Percentiles rank a stretch among this genome's conserved stretches.
phyloP scores from a whole-genome alignment of 345 rosid genomes.

The Aegle marmelos region DNA sequence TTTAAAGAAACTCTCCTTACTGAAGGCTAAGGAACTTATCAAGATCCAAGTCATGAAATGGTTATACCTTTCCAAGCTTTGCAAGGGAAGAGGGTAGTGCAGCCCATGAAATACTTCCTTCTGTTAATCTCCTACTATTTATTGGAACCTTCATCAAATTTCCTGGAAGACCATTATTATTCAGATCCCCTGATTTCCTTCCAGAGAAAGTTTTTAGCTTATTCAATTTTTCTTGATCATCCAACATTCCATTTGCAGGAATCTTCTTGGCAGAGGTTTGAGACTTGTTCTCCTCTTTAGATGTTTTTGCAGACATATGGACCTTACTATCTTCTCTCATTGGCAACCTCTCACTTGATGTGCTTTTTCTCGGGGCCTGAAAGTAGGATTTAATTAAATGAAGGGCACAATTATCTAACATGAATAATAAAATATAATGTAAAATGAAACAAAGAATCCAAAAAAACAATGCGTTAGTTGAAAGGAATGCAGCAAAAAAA shows the following conservation, averaged over 20 bases:
- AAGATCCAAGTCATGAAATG: slow-evolving; percentile 16
- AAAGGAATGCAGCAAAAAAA: neutral
- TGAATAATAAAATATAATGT: neutral
- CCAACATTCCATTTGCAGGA: slow-evolving; percentile 40
- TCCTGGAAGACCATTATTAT: slow-evolving; percentile 56
- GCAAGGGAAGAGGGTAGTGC: slow-evolving; percentile 82
- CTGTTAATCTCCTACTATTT: slow-evolving; percentile 59
- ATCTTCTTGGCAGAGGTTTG: slow-evolving; percentile 48
- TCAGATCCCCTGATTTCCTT: slow-evolving; percentile 49
- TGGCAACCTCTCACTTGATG: slow-evolving; percentile 58
- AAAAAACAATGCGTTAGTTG: neutral
- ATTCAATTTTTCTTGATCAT: slow-evolving; percentile 52
- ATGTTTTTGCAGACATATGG: slow-evolving; percentile 41
- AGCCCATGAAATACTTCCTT: slow-evolving; percentile 68
- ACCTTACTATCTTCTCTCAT: slow-evolving; percentile 59
- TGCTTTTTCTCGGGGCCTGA: slow-evolving; percentile 80
- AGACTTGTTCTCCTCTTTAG: slow-evolving; percentile 54
- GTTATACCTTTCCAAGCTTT: slow-evolving; percentile 82
- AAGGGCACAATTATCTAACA: neutral
- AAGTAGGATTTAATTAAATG: slow-evolving; percentile 14
- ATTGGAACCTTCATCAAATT: slow-evolving; percentile 76
- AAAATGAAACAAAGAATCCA: slow-evolving; percentile 4
- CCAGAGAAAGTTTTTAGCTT: slow-evolving; percentile 43
- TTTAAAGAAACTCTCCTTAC: neutral
- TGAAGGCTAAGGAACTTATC: slow-evolving; percentile 4